Conservation (phyloP, 768 basidiomycete species). For the Suillus subluteus region DNA sequence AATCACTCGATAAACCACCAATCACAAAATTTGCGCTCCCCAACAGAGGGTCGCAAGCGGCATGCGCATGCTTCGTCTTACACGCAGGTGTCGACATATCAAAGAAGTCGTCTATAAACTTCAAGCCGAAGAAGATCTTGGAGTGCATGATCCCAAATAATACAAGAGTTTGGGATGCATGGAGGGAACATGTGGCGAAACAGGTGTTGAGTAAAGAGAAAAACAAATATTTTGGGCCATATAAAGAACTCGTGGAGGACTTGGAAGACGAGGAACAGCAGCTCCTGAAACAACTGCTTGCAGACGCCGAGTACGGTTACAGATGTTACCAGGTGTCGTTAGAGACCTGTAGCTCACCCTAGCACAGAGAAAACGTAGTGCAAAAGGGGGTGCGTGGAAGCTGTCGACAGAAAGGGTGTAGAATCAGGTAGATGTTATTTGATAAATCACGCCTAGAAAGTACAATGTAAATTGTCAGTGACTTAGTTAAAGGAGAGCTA, state of each 20-base stretch:
- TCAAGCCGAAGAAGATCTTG: constrained; percentile 19
- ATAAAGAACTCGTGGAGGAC: not conserved
- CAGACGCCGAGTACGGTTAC: not conserved
- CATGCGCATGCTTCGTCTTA: constrained; percentile 20
- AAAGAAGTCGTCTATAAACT: not conserved
- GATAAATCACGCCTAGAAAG: not conserved
- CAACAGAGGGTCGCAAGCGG: constrained; percentile 23
- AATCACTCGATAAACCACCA: constrained; percentile 16
- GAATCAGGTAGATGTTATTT: not conserved
- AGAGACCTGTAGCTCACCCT: not conserved
- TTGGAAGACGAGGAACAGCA: constrained; percentile 2
- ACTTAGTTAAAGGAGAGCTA: not conserved
- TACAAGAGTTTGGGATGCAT: constrained; percentile 24
- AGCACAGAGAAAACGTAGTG: not conserved
- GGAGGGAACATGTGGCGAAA: constrained; percentile 23
- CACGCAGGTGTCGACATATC: not conserved
- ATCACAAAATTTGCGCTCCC: constrained; percentile 18
- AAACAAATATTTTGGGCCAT: not conserved
- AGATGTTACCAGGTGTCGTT: not conserved
- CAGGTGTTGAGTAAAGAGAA: constrained; percentile 12
- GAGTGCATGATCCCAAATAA: constrained; percentile 23
- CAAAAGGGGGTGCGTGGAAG: not conserved
- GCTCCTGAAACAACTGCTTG: not conserved
- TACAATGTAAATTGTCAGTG: not conserved
- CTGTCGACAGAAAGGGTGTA: not conserved